Evolutionary conservation across 176 grass and related monocot species (phyloP), one percentile per base, ranked within the genome.

Genomic region (Pontederia paniculata): DNA sequence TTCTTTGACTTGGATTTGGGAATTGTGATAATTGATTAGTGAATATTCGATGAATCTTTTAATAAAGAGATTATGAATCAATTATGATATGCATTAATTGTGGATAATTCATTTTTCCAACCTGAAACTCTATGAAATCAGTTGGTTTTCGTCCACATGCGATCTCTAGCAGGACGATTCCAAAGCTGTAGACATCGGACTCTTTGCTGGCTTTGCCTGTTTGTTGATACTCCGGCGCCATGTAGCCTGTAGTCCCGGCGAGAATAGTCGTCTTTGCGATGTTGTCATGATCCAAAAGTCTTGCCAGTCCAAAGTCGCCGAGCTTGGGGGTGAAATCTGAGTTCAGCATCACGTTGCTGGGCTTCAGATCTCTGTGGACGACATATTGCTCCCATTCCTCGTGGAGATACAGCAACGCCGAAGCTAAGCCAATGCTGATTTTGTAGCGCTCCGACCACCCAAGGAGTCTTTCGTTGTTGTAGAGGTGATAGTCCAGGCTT

Each of bases 271-370:
- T 81, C 44, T 81, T 73, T 15, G 73, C 73, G 44, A 54, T 77
- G 31, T 70, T 43, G 21, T 74, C 77, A 18, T 86, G 83, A 45
- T 86, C 83, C 4, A 86, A 49, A 22, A 86, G 74, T 17, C 83
- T 62, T 17, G 83, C 83, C 11, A 86, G 70, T 22, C 83, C 83
- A 11, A 86, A 86, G 62, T 86, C 83, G 51, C 83, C 83, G 65
- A 86, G 83, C 60, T 81, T 85, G 0, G 68, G 77, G 0, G 65
- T 81, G 70, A 81, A 86, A 14, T 59, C 60, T 12, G 83, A 81
- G 58, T 86, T 73, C 44, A 86, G 77, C 77, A 86, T 86, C 9
- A 86, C 77, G 21, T 86, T 86, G 74, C 83, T 86, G n/a, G 83
- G 70, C 45, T 86, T 86, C n/a, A n/a, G n/a, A n/a, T n/a, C n/a